phyloP scores from a whole-genome alignment of 2,329 filamentous ascomycete species.

The Colletotrichum sp. region DNA sequence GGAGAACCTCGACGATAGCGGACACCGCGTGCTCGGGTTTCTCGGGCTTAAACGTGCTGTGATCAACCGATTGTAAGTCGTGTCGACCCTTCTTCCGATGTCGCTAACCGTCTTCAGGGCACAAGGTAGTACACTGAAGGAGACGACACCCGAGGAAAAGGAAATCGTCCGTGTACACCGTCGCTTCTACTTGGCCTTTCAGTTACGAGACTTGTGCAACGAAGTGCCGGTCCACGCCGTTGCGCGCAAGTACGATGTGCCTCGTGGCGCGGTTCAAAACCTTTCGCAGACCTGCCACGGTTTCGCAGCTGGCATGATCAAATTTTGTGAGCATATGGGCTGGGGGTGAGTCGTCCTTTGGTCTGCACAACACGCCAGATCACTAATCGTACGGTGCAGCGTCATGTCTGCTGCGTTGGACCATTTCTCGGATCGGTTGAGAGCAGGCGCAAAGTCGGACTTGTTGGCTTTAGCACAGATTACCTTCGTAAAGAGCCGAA shows the following conservation, averaged over 20 bases:
- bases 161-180: slow-evolving; percentile 69
- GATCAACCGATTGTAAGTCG: slow-evolving; percentile 68
- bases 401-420: slow-evolving; percentile 75
- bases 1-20: slow-evolving; percentile 73
- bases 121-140: slow-evolving; percentile 68
- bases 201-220: slow-evolving; percentile 80
- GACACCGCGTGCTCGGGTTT: slow-evolving; percentile 70
- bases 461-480: slow-evolving; percentile 74
- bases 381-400: slow-evolving; percentile 37
- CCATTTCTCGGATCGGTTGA: slow-evolving; percentile 76
- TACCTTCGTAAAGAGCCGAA: slow-evolving; percentile 78
- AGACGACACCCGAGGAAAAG: slow-evolving; percentile 65
- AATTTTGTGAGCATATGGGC: slow-evolving; percentile 79
- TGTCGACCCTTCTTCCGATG: not conserved
- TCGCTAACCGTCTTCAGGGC: slow-evolving; percentile 52
- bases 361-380: not conserved
- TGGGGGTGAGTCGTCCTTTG: slow-evolving; percentile 60
- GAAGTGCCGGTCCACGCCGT: slow-evolving; percentile 75
- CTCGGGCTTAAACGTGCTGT: slow-evolving; percentile 72
- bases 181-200: slow-evolving; percentile 77
- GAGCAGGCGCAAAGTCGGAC: slow-evolving; percentile 74
- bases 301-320: slow-evolving; percentile 80
- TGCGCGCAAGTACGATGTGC: slow-evolving; percentile 72
- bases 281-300: slow-evolving; percentile 78
- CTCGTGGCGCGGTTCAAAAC: slow-evolving; percentile 74